Base-by-base conservation (phyloP, 2,329 filamentous ascomycete genomes). In the Monilinia fructigena region DNA sequence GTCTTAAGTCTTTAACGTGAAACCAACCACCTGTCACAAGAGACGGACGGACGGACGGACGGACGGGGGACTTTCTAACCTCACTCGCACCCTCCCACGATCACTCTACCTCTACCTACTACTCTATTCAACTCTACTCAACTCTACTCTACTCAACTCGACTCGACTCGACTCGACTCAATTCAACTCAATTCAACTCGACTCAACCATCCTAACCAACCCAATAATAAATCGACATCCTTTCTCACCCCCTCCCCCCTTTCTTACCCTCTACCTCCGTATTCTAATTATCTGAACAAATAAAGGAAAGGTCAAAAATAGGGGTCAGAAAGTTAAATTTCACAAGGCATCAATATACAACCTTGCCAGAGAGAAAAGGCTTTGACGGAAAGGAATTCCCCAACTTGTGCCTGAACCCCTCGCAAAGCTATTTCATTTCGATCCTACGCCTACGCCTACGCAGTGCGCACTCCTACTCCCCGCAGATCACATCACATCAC, bases 361-460 rank as follows among this genome's bases (percentile, higher is more conserved):
- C 45, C 58, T 38, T 38, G 58, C n/a, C 26, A 47, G 31, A 48
- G 20, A 26, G 5, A 52, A 26, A 26, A 50, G 45, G 20, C n/a
- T 50, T 55, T 11, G 58, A 60, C 31, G 12, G 58, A 35, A 48
- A 23, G n/a, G 45, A n/a, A 50, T 63, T 66, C 48, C 64, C 56
- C 31, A 50, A 60, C 58, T 38, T n/a, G 20, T 23, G 47, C n/a
- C 20, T 52, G 54, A 48, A 42, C 58, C 40, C 31, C 45, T 40
- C 53, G 23, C 59, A 55, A 50, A 67, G 42, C 26, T 35, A 60
- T n/a, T 31, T 60, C 45, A 50, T 23, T 48, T 48, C 28, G 56
- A 42, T 60, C 56, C 45, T 20, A 47, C 45, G n/a, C 45, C 45
- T 20, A 47, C 45, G n/a, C 45, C 16, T n/a, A 58, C 55, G 40